Evolutionary conservation across 2,329 filamentous ascomycete species (phyloP).

Genomic region (Periglandula ipomoeae): DNA sequence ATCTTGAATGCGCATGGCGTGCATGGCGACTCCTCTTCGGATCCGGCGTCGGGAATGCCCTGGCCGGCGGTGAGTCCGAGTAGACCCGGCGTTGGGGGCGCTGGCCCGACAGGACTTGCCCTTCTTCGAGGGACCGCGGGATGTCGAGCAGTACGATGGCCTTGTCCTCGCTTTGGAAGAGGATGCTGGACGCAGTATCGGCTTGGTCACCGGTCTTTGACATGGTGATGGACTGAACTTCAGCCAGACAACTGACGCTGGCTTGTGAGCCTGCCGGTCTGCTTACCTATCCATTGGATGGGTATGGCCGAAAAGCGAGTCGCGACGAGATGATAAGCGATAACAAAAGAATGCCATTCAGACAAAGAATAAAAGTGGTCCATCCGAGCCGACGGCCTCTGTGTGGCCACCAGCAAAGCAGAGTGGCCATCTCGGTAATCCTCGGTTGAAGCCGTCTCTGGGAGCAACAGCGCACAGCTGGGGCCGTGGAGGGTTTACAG

Average conservation of each 20-base stretch:
- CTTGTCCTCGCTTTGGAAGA: slow-evolving; percentile 24
- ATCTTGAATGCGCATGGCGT: neutral
- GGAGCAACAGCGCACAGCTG: neutral
- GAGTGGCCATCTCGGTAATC: slow-evolving; percentile 12
- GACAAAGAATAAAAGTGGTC: neutral
- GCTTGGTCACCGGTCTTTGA: too few relatives aligned
- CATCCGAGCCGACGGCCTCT: too few relatives aligned
- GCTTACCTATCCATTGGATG: neutral
- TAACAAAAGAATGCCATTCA: neutral
- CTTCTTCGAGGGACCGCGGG: slow-evolving; percentile 58
- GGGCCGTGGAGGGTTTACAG: neutral
- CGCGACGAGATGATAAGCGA: too few relatives aligned
- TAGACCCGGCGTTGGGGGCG: slow-evolving; percentile 31
- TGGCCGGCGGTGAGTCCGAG: slow-evolving; percentile 33
- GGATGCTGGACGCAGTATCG: slow-evolving; percentile 17
- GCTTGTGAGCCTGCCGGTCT: too few relatives aligned
- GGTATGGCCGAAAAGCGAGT: neutral
- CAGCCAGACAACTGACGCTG: too few relatives aligned
- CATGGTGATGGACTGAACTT: too few relatives aligned
- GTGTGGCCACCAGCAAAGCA: too few relatives aligned
- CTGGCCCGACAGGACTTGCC: slow-evolving; percentile 42
- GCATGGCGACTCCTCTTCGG: slow-evolving; percentile 14
- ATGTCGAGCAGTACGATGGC: slow-evolving; percentile 57
- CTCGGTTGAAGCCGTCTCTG: slow-evolving; percentile 8
- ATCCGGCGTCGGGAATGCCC: slow-evolving; percentile 45